phyloP scores from a whole-genome alignment of 441 rosid species.

The Jatropha podagrica region DNA sequence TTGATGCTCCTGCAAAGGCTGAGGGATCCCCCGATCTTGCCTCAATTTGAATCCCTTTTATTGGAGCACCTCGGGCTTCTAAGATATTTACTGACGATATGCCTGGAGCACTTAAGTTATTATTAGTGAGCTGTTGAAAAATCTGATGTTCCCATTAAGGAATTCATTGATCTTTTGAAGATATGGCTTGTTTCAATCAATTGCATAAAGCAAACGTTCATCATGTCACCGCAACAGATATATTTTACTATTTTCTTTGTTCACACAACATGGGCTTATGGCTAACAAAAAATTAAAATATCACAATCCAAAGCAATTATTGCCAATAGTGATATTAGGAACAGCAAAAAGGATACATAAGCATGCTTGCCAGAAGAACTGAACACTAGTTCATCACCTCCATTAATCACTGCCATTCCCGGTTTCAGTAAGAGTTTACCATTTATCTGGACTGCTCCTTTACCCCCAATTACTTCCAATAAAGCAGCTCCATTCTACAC shows the following conservation, averaged over 20 bases:
- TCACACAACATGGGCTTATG: neutral
- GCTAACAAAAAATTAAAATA: neutral
- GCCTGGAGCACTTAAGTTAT: slow-evolving; percentile 61
- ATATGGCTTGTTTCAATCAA: slow-evolving; percentile 12
- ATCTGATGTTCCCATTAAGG: slow-evolving; percentile 66
- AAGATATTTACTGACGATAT: slow-evolving; percentile 60
- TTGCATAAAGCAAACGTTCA: slow-evolving; percentile 15
- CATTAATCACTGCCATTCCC: slow-evolving; percentile 48
- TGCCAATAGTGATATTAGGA: neutral
- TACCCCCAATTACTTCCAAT: slow-evolving; percentile 76
- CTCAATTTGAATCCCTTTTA: slow-evolving; percentile 74
- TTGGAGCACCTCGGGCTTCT: slow-evolving; percentile 71
- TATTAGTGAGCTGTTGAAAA: slow-evolving; percentile 76
- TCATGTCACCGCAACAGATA: neutral
- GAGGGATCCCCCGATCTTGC: slow-evolving; percentile 84
- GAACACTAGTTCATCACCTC: slow-evolving; percentile 95
- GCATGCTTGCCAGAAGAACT: slow-evolving; percentile 71
- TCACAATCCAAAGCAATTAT: neutral
- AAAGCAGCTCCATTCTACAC: slow-evolving; percentile 70
- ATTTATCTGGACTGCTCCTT: slow-evolving; percentile 88
- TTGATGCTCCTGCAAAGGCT: slow-evolving; percentile 85
- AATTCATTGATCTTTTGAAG: slow-evolving; percentile 19
- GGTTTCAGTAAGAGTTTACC: slow-evolving; percentile 59
- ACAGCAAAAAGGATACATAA: slow-evolving; percentile 83
- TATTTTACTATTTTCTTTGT: neutral